phyloP scores from a whole-genome alignment of 345 rosid species.

The Cardamine resedifolia region DNA sequence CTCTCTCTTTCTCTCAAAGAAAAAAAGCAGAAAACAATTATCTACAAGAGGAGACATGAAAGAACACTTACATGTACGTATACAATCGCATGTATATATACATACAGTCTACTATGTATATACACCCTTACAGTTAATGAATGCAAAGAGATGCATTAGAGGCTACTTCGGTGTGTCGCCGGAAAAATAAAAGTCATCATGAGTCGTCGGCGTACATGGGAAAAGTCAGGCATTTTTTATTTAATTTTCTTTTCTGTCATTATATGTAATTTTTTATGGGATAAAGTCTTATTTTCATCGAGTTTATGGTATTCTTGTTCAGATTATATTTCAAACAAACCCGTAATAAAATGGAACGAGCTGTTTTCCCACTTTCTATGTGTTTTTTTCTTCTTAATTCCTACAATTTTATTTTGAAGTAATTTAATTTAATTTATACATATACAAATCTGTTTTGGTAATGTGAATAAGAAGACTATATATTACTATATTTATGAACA shows the following conservation, averaged over 20 bases:
- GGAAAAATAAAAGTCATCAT: conserved; percentile 15
- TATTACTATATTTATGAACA: background rate
- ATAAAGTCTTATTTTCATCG: background rate
- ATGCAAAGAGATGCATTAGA: conserved; percentile 22
- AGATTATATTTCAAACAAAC: background rate
- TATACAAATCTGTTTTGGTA: background rate
- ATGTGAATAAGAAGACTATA: background rate
- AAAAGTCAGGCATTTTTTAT: conserved; percentile 37
- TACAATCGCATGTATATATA: background rate
- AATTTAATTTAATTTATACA: background rate
- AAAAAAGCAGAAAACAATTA: conserved; percentile 4
- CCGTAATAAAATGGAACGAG: conserved; percentile 9
- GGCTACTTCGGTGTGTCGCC: conserved; percentile 29
- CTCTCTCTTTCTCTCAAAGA: conserved; percentile 11
- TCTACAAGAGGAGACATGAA: conserved; percentile 12
- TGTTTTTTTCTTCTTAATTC: background rate
- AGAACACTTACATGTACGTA: background rate
- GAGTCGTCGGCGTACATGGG: conserved; percentile 40
- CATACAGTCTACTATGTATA: background rate
- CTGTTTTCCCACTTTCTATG: background rate
- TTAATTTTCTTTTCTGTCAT: background rate
- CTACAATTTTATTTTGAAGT: background rate
- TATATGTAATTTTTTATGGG: background rate
- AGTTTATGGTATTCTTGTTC: background rate
- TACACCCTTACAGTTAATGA: background rate